Conservation (phyloP, 2,329 filamentous ascomycete genomes). For the Dissoconium aciculare region DNA sequence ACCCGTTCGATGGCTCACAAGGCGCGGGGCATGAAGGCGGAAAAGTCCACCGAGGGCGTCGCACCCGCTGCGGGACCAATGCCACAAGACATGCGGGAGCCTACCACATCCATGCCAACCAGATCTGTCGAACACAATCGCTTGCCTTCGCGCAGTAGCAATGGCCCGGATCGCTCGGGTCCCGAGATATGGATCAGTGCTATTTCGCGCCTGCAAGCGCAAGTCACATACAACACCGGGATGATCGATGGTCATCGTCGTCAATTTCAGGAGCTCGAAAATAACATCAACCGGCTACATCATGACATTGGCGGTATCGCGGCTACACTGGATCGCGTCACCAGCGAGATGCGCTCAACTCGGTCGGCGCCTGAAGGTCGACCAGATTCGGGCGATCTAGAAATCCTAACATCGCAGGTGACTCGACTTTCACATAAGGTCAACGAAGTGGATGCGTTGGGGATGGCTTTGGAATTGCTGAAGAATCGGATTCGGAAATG, state of each 20-base stretch:
- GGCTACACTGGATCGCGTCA: constrained; percentile 24
- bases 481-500: constrained; percentile 31
- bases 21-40: constrained; percentile 10
- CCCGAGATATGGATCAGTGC: constrained; percentile 25
- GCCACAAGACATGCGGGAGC: constrained; percentile 15
- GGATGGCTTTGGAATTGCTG: constrained; percentile 34
- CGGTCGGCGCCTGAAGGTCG: constrained; percentile 10
- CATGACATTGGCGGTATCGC: constrained; percentile 25
- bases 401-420: constrained; percentile 30
- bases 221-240: constrained; percentile 33
- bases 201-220: constrained; percentile 32
- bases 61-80: constrained; percentile 9
- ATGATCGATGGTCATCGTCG: constrained; percentile 27
- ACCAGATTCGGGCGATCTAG: constrained; percentile 26
- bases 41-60: constrained; percentile 9
- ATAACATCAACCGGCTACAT: constrained; percentile 26
- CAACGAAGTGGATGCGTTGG: constrained; percentile 33
- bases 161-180: constrained; percentile 8
- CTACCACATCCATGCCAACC: constrained; percentile 6
- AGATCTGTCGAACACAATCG: constrained; percentile 8
- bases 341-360: constrained; percentile 22
- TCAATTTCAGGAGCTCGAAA: constrained; percentile 29
- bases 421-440: constrained; percentile 27
- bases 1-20: too few relatives aligned
- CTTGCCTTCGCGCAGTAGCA: constrained; percentile 4